Evolutionary conservation across 352 stramenopile genomes (phyloP).

Genomic region (Globisporangium spiculum): DNA sequence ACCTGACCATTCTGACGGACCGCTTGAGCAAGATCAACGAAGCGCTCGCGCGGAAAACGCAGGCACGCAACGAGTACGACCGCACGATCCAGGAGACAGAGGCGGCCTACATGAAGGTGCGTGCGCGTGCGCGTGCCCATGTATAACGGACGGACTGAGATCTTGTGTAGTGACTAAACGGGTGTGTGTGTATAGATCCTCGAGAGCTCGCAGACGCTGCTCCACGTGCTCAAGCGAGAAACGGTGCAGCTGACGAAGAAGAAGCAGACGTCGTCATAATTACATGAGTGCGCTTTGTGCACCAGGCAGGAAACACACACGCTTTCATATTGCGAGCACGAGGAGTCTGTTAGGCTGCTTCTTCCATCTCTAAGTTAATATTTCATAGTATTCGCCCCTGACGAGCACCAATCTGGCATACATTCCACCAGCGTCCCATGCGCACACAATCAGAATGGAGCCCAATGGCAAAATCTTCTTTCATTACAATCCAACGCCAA

Average conservation of each 20-base stretch:
- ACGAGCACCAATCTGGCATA: not conserved
- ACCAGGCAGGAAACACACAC: no score
- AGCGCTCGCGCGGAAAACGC: slow-evolving; percentile 84
- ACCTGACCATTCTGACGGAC: slow-evolving; percentile 90
- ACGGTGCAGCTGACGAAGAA: slow-evolving; percentile 94
- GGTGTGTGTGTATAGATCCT: slow-evolving; percentile 60
- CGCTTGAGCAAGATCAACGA: slow-evolving; percentile 92
- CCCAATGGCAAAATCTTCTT: no score
- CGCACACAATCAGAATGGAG: not conserved
- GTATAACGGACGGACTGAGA: no score
- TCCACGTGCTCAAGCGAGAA: slow-evolving; percentile 94
- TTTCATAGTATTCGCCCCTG: not conserved
- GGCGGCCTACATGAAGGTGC: slow-evolving; percentile 92
- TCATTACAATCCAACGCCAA: not conserved
- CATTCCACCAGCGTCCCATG: not conserved
- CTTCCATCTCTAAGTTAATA: slow-evolving; percentile 11
- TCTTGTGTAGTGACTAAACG: not conserved
- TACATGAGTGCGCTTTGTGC: not conserved
- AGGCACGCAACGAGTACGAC: slow-evolving; percentile 92
- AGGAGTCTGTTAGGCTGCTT: not conserved
- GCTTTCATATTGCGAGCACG: not conserved
- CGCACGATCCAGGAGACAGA: slow-evolving; percentile 94
- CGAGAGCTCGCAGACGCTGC: slow-evolving; percentile 92
- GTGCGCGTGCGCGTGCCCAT: not conserved
- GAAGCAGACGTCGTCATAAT: slow-evolving; percentile 86